Conservation (phyloP, 2,329 filamentous ascomycete genomes). For the Metarhizium rileyi region DNA sequence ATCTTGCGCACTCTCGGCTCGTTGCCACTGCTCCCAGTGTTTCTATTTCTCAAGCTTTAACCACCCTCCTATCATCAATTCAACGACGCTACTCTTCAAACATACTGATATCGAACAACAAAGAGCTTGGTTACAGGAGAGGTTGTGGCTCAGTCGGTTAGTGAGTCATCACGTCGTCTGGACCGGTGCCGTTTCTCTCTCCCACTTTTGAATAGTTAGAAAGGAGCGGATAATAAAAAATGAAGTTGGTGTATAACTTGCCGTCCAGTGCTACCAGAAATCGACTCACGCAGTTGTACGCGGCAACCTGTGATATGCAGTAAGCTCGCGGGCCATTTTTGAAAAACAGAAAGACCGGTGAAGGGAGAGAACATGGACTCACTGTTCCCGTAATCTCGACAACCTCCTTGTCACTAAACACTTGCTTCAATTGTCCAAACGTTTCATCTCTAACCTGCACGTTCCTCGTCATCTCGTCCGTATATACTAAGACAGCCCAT, state of each 20-base stretch:
- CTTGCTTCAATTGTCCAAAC: conserved; percentile 50
- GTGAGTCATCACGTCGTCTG: conserved; percentile 29
- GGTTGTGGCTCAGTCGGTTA: conserved; percentile 13
- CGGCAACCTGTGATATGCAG: conserved; percentile 39
- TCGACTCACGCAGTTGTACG: conserved; percentile 78
- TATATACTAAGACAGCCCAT: conserved; percentile 60
- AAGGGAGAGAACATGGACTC: conserved; percentile 13
- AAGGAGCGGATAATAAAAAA: background rate
- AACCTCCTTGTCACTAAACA: conserved; percentile 61
- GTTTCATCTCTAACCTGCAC: conserved; percentile 60
- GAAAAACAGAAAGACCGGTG: background rate
- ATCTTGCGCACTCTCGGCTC: conserved; percentile 3
- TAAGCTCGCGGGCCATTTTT: conserved; percentile 10
- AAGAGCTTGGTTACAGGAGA: background rate
- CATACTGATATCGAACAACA: background rate
- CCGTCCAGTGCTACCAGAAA: conserved; percentile 76
- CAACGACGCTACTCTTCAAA: background rate
- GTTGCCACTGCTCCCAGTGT: background rate
- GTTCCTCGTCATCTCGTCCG: conserved; percentile 75
- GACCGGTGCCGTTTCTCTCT: conserved; percentile 44
- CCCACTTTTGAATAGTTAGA: conserved; percentile 33
- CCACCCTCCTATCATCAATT: background rate
- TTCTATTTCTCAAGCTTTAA: background rate
- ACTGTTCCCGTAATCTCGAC: conserved; percentile 75
- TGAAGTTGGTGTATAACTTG: conserved; percentile 27